Conservation (phyloP, 148 eudicot species). For the Rhododendron henanense region DNA sequence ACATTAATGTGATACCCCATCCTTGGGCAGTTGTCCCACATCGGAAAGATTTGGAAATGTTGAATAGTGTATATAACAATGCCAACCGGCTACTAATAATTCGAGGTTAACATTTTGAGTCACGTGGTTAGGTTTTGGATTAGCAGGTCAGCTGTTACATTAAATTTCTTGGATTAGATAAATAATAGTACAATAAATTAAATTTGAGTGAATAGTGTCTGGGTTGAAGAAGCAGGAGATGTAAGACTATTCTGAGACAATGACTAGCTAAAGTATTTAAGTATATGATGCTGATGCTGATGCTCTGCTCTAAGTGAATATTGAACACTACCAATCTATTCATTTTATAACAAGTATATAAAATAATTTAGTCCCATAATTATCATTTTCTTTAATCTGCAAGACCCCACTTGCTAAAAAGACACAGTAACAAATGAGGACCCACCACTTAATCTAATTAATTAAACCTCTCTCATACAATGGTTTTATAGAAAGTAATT, state of each 20-base stretch:
- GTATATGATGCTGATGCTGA: background rate
- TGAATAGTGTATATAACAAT: no score
- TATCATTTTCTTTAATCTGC: background rate
- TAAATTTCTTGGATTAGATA: background rate
- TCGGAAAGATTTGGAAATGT: no score
- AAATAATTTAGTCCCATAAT: background rate
- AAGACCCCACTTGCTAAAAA: background rate
- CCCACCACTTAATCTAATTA: background rate
- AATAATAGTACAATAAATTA: no score
- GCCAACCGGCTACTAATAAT: no score
- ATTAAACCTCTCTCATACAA: background rate
- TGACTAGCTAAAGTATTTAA: background rate
- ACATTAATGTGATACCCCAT: background rate
- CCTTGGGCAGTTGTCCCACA: no score
- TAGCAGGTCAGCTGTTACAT: no score
- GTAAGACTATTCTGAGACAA: background rate
- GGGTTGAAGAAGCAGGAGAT: no score
- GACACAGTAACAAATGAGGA: background rate
- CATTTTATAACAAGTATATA: background rate
- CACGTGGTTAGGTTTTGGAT: no score
- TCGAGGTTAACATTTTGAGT: no score
- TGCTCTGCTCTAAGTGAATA: background rate
- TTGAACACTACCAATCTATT: background rate
- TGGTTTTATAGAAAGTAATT: background rate
- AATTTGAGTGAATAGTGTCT: no score